Conservation (phyloP, 2,329 filamentous ascomycete species). For the Ophiostoma ulmi region DNA sequence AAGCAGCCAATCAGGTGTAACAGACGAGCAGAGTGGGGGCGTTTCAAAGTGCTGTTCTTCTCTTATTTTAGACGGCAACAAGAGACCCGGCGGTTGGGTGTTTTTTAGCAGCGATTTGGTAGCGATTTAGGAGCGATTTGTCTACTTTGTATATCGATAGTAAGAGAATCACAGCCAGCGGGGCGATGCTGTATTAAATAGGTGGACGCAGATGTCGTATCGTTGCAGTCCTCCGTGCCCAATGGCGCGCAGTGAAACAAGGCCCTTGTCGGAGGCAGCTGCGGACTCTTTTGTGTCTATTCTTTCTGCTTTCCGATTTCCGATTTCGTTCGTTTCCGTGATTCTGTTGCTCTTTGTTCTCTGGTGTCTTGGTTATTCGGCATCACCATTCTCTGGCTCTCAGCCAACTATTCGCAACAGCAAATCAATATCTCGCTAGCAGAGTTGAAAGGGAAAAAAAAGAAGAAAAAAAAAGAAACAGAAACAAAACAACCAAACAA, state of each 20-base stretch:
- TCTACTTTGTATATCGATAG: too few species aligned
- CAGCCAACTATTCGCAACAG: background rate
- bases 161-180: background rate
- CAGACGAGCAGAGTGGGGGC: background rate
- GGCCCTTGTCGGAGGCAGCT: background rate
- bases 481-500: background rate
- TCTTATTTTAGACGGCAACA: background rate
- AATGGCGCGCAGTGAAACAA: constrained; percentile 9
- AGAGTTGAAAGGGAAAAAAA: too few species aligned
- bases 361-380: background rate
- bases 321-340: background rate
- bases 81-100: background rate
- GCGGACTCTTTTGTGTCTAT: background rate
- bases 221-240: constrained; percentile 6
- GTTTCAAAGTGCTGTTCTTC: constrained; percentile 4
- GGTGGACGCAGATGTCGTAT: background rate
- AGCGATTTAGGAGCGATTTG: background rate
- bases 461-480: background rate
- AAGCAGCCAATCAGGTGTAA: constrained; percentile 7
- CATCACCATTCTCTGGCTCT: background rate
- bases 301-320: background rate
- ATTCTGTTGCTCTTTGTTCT: background rate
- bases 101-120: background rate
- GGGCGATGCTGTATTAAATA: background rate
- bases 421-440: background rate